Conservation (phyloP, 2,329 filamentous ascomycete species). For the Lecanosticta acicola region DNA sequence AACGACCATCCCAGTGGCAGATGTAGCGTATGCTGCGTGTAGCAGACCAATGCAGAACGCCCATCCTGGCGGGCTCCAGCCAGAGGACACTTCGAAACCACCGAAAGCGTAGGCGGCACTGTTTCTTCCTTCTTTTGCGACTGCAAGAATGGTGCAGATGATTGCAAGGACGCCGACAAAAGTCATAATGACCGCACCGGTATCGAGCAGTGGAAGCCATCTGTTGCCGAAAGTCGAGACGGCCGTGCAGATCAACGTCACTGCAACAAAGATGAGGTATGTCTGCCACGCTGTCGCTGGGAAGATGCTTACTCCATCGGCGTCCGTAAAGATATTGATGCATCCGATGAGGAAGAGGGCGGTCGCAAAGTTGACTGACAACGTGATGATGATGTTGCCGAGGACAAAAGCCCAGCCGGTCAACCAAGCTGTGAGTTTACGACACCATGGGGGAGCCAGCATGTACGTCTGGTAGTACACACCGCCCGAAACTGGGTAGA, state of each 20-base stretch:
- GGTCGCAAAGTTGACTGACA: slow-evolving; percentile 76
- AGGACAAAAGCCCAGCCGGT: slow-evolving; percentile 72
- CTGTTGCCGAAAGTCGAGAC: slow-evolving; percentile 50
- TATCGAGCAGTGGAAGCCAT: slow-evolving; percentile 58
- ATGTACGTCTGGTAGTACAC: slow-evolving; percentile 77
- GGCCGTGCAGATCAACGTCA: slow-evolving; percentile 47
- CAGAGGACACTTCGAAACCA: slow-evolving; percentile 63
- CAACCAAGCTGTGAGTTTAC: slow-evolving; percentile 62
- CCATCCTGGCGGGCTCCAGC: slow-evolving; percentile 64
- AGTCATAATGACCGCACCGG: slow-evolving; percentile 68
- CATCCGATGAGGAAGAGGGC: slow-evolving; percentile 50
- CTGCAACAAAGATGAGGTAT: slow-evolving; percentile 46
- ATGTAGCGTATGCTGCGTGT: slow-evolving; percentile 68
- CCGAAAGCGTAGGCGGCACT: slow-evolving; percentile 59
- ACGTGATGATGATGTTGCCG: slow-evolving; percentile 74
- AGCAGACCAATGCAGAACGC: slow-evolving; percentile 67
- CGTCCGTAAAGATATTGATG: slow-evolving; percentile 50
- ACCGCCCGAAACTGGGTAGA: slow-evolving; percentile 55
- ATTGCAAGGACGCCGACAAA: slow-evolving; percentile 65
- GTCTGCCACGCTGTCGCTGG: slow-evolving; percentile 41
- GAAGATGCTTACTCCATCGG: slow-evolving; percentile 43
- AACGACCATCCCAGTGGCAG: slow-evolving; percentile 73
- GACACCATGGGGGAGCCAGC: slow-evolving; percentile 57
- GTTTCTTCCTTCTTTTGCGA: slow-evolving; percentile 64
- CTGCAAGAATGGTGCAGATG: slow-evolving; percentile 55